Evolutionary conservation across 2,329 filamentous ascomycete genomes (phyloP), one percentile per base, ranked within the genome.

Genomic region (Colletotrichum higginsianum): DNA sequence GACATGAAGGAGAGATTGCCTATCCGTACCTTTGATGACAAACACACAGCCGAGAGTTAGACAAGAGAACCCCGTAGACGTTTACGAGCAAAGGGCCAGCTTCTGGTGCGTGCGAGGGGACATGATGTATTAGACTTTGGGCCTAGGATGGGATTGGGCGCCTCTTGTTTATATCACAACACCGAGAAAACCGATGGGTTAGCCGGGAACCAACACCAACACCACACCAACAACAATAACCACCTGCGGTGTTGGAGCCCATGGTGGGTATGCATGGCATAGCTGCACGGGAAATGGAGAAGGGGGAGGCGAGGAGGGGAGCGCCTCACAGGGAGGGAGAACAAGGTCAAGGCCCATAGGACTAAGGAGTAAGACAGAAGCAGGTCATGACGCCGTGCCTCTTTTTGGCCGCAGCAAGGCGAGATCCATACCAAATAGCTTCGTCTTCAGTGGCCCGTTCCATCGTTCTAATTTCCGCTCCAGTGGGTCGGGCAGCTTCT

Each of bases 141-240:
- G 15, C 13, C 58, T 15, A 52, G 47, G 58, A 62, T 35, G 66
- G 30, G 30, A 35, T 35, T 35, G 30, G 64, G 57, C 50, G 13
- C 30, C 23, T 23, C 52, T 30, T 68, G 69, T 71, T 68, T 71
- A 71, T 71, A 68, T 68, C 46, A 21, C 56, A 21, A 23, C 21
- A 44, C 40, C 2, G 18, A 21, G 30, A 9, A 35, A 35, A 38
- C 40, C 11, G 21, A 42, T 23, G 15, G n/a, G 46, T 53, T 42
- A 35, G 42, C 46, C 16, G n/a, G 55, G 30, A 58, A 35, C 68
- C 58, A 60, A 57, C 16, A 66, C 60, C 23, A 26, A 26, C 30
- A 35, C 30, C 30, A 35, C 30, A 35, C 30, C 30, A 35, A 35
- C 30, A 35, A 9, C 30, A 35, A 35, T 1, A 35, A 35, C 30